Percentiles rank a stretch among this genome's conserved stretches.
Conservation (phyloP, 2,329 filamentous ascomycete genomes). For the Colletotrichum brevisporum region DNA sequence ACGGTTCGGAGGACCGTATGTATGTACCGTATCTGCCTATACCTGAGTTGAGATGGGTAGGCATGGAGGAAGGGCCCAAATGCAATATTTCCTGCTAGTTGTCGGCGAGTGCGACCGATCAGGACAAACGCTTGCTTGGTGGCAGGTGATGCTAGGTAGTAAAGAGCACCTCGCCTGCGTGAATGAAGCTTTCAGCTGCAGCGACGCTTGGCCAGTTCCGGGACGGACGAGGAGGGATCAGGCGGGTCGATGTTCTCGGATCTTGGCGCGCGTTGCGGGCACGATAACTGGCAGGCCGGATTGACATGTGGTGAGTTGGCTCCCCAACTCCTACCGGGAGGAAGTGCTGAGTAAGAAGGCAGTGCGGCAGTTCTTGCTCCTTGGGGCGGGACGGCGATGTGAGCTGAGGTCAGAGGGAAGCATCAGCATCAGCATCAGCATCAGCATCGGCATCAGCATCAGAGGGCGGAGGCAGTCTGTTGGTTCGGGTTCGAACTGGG, state of each 20-base stretch:
- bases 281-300: too few species aligned
- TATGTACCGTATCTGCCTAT: slow-evolving; percentile 5
- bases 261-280: slow-evolving; percentile 19
- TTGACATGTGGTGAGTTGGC: neutral
- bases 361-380: too few species aligned
- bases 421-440: neutral
- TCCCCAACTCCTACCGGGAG: neutral
- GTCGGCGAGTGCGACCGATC: slow-evolving; percentile 37
- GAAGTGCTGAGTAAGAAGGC: slow-evolving; percentile 8
- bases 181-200: slow-evolving; percentile 23
- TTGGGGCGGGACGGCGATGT: neutral
- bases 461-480: neutral
- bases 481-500: slow-evolving; percentile 9
- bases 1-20: neutral
- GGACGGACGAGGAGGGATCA: neutral
- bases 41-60: neutral
- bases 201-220: slow-evolving; percentile 31
- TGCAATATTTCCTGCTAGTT: slow-evolving; percentile 41
- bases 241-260: slow-evolving; percentile 12
- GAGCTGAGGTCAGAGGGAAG: neutral
- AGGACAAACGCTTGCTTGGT: slow-evolving; percentile 15
- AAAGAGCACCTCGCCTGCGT: neutral
- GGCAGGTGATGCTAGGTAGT: slow-evolving; percentile 14
- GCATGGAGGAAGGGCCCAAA: slow-evolving; percentile 11
- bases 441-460: neutral